Evolutionary conservation across 257 asterid genomes (phyloP), one percentile per base, ranked within the genome.

Genomic region (Plectranthus barbatus): DNA sequence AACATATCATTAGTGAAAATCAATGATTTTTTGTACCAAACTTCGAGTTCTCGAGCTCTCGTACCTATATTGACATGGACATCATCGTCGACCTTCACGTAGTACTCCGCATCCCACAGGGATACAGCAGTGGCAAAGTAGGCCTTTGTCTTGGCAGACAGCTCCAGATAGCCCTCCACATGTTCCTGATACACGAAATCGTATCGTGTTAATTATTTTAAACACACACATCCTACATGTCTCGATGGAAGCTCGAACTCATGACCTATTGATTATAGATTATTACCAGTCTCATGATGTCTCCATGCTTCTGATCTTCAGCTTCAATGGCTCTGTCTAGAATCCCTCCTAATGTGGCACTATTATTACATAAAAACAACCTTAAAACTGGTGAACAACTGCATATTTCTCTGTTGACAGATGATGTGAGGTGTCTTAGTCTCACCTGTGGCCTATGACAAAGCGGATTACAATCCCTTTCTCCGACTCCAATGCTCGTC

Each of bases 11-110:
- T 1, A 36, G 12, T 18, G 48, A 24, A 5, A 14, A 23, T 23
- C n/a, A 51, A n/a, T n/a, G n/a, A n/a, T n/a, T n/a, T n/a, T n/a
- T n/a, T n/a, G n/a, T n/a, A n/a, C n/a, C n/a, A n/a, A n/a, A n/a
- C n/a, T n/a, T n/a, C n/a, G n/a, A n/a, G n/a, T n/a, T n/a, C n/a
- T n/a, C n/a, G n/a, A n/a, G n/a, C n/a, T n/a, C n/a, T n/a, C n/a
- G n/a, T 80, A 87, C 97, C 97, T 82, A 91, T 84, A 66, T 91
- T 91, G n/a, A 91, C 97, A 60, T 91, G 97, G 56, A 91, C 97
- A 68, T 91, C 95, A 53, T 91, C 97, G n/a, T 91, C 97, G 41
- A 91, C 97, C 74, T 91, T 91, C 59, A 87, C 80, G 39, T 87
- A 91, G 81, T 82, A 91, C 77, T 87, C 97, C 20, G 97, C 97